Evolutionary conservation across 1,139 yeast genomes (phyloP).

Genomic region (Nakaseomyces nivariensis): DNA sequence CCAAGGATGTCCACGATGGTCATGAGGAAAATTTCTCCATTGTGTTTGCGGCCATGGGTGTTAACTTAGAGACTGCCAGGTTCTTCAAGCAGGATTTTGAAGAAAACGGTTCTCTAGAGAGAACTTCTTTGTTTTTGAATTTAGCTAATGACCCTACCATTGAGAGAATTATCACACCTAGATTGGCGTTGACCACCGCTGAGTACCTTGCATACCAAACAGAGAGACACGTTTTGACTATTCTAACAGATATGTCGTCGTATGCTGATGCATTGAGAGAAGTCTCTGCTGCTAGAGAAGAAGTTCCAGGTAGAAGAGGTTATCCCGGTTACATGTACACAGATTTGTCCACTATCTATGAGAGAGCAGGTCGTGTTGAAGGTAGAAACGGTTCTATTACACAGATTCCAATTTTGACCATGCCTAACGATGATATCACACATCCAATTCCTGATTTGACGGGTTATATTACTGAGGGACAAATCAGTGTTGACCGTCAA

Average conservation of each 20-base stretch:
- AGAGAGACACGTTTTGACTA: conserved; percentile 96
- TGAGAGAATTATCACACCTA: conserved; percentile 98
- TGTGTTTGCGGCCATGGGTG: conserved; percentile 99
- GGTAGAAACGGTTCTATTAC: conserved; percentile 99
- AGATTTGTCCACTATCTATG: conserved; percentile 96
- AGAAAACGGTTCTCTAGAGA: conserved; percentile 95
- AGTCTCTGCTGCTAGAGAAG: conserved; percentile 99
- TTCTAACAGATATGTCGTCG: conserved; percentile 97
- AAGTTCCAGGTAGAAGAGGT: conserved; percentile 99
- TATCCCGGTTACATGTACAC: conserved; percentile 99
- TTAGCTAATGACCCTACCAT: conserved; percentile 99
- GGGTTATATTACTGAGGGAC: conserved; percentile 98
- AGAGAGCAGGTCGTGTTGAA: conserved; percentile 99
- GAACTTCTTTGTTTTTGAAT: conserved; percentile 92
- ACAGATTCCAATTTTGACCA: conserved; percentile 95
- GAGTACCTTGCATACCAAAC: conserved; percentile 98
- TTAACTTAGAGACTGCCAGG: conserved; percentile 81
- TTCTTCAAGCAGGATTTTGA: conserved; percentile 98
- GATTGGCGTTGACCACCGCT: conserved; percentile 98
- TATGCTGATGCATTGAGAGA: conserved; percentile 99
- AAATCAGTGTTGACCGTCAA: conserved; percentile 94
- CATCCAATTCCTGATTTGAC: conserved; percentile 99
- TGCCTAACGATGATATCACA: conserved; percentile 99
- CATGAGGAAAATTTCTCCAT: conserved; percentile 98
- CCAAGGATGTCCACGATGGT: conserved; percentile 98